Evolutionary conservation across 352 stramenopile species (phyloP), one percentile per base, ranked within the genome.

Genomic region (Halophytophthora polymorphica): DNA sequence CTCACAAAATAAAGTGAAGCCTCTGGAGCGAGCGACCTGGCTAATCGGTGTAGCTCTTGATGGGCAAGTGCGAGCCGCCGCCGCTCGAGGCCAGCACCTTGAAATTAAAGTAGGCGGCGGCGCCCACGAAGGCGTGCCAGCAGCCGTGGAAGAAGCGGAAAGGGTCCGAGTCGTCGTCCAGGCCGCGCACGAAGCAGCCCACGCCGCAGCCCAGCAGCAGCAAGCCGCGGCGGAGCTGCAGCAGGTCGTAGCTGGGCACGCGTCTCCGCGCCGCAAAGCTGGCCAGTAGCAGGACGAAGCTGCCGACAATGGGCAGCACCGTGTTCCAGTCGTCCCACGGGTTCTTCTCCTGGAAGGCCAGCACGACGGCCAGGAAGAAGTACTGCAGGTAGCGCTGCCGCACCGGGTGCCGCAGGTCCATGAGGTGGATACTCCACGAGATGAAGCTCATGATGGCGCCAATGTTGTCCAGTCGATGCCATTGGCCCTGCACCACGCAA

Each of bases 381-480:
- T 91, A 91, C 48, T 91, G 79, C 37, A 85, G 41, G 31, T 90
- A 90, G 6, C 61, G 64, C 63, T 82, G 55, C 11, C 61, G 53
- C 23, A 70, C 28, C 3, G 64, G 56, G 21, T 67, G 45, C 3
- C 60, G 59, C 18, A 91, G 45, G 40, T 91, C 78, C 76, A 90
- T 89, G 45, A 91, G 72, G 58, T 91, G 74, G 44, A 91, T 84
- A 19, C 35, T 62, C 81, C 77, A 90, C 52, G 71, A 71, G 38
- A 91, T 58, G 46, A 91, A 88, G 63, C 76, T 86, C 78, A 88
- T 90, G 68, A 90, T 83, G 55, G 81, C 85, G 51, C 78, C 81
- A 38, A 91, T 88, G 44, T 91, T 91, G 57, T 91, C 81, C 21
- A 91, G 69, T 2, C 77, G 74, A 57, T 91, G 81, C 81, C 81